Base-by-base conservation (phyloP, 768 basidiomycete species). In the Lactarius deliciosus region DNA sequence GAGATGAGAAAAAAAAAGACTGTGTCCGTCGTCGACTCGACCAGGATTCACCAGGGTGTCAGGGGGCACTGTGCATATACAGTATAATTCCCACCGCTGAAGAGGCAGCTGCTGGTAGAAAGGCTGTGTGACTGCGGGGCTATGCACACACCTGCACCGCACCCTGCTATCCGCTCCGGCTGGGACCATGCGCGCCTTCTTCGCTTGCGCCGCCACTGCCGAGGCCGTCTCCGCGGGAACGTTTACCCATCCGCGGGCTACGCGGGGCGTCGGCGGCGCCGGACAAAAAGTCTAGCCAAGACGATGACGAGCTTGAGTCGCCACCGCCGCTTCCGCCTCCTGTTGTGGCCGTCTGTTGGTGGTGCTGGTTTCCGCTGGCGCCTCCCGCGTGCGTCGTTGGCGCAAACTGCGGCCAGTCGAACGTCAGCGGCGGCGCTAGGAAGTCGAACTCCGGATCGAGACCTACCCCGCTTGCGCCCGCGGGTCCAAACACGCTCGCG, bases 351-450 rank as follows among this genome's bases (percentile, higher is more conserved):
- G 45, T 22, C 36, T 16, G 34, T 22, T 2, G 60, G 9, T 53
- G 43, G 10, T 60, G 67, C 57, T 59, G 61, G 1, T 47, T 45
- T 4, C 59, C 28, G 25, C 65, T 25, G 56, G 65, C 45, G 20
- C 56, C 43, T 3, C 47, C 55, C 56, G 59, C 53, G 34, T 69
- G 68, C 63, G 65, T 61, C 63, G 66, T 15, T 56, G 69, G 59
- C 54, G 56, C 59, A 38, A 64, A 65, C 69, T 70, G 69, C 70
- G 70, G 70, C 70, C 70, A 71, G 40, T 71, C 70, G 70, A 71
- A 71, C 64, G 68, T 71, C 64, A 71, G 70, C 69, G 69, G 68
- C 16, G 64, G 58, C 25, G 59, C 62, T 28, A 62, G 57, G 64
- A 69, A 70, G 64, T 60, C 66, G 60, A 56, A 68, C 60, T 65